Evolutionary conservation across 1,284 basidiomycete genomes (phyloP), one percentile per base, ranked within the genome.

Genomic region (Schizopora paradoxa): DNA sequence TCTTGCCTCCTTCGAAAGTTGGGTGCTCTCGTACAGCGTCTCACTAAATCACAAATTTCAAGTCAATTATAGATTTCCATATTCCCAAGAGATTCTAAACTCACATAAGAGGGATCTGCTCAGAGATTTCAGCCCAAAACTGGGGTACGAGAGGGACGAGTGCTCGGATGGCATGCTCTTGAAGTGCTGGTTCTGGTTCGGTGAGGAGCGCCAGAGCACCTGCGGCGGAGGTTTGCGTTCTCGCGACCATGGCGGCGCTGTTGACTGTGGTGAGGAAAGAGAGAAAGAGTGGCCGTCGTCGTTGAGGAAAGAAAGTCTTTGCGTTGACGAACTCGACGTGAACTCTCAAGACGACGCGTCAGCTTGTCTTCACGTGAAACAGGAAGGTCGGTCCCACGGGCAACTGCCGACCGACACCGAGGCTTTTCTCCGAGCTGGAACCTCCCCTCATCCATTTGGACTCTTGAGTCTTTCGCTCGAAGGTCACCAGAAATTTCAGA

Each of bases 41-140:
- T 98, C 94, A 56, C 93, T 96, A 60, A 11, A 55, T 23, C 13
- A 36, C 7, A 41, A 14, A 32, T 27, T 51, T 54, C 49, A 53
- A 56, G 37, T 51, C 41, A 54, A 55, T 48, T 22, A 23, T 38
- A 44, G 45, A 42, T 39, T 18, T 43, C 49, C 28, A 47, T 41
- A 22, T 25, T 26, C 28, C 6, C 22, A 47, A 51, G 43, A 28
- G 21, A 31, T 41, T 38, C 41, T 43, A 49, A 39, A 76, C 88
- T 60, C 62, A 91, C 92, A 97, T 91, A 51, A 82, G 72, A 29
- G 87, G 77, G 56, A 97, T 84, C 63, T 91, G 82, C 65, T 98
- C 94, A 58, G 91, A 92, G 61, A 97, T 94, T 74, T 98, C 94
- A 43, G 93, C 86, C 93, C 94, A 98, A 67, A 96, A 96, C 59